Percentiles rank a stretch among this genome's conserved stretches.
These are phyloP conservation scores for Mycena kentingensis DNA, from an alignment of 768 basidiomycete genomes.

Conservation along the genomic window DNA sequence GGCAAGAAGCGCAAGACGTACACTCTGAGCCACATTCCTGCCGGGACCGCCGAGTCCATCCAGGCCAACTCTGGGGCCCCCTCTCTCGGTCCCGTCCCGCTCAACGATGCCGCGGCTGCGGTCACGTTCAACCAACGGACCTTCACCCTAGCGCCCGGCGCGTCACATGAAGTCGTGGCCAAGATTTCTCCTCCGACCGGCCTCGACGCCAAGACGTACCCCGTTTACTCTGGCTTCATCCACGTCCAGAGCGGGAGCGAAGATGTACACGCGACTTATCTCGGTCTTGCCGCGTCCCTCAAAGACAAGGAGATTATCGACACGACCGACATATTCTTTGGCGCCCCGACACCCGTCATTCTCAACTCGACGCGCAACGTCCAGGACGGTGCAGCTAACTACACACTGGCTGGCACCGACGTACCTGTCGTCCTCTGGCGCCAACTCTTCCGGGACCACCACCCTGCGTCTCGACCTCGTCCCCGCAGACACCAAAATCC, in stretches of 20 bases:
- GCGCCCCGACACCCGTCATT: slow-evolving; percentile 44
- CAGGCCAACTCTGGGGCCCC: slow-evolving; percentile 42
- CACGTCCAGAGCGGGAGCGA: slow-evolving; percentile 34
- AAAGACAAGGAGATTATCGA: slow-evolving; percentile 55
- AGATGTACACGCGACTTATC: slow-evolving; percentile 36
- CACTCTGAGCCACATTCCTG: slow-evolving; percentile 55
- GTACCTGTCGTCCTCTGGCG: slow-evolving; percentile 45
- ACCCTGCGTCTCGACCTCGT: slow-evolving; percentile 52
- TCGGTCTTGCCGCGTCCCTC: slow-evolving; percentile 38
- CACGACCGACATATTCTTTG: slow-evolving; percentile 49
- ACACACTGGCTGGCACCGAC: slow-evolving; percentile 46
- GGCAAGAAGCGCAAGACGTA: slow-evolving; percentile 45
- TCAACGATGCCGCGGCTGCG: slow-evolving; percentile 45
- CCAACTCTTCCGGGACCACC: slow-evolving; percentile 53
- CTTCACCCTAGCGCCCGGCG: slow-evolving; percentile 50
- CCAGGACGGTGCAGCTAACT: slow-evolving; percentile 43
- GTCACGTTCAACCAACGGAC: no score
- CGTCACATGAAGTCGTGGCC: slow-evolving; percentile 42
- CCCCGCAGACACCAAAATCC: slow-evolving; percentile 41
- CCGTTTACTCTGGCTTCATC: slow-evolving; percentile 48
- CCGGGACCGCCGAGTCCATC: slow-evolving; percentile 50
- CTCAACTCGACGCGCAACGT: slow-evolving; percentile 43
- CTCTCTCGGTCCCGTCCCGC: slow-evolving; percentile 55
- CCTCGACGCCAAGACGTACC: slow-evolving; percentile 41
- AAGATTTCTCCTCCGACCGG: slow-evolving; percentile 48